A percentile compares a stretch with the other conserved stretches of the same genome.
Conservation (phyloP, 2,329 filamentous ascomycete species). For the Blastomyces silverae region DNA sequence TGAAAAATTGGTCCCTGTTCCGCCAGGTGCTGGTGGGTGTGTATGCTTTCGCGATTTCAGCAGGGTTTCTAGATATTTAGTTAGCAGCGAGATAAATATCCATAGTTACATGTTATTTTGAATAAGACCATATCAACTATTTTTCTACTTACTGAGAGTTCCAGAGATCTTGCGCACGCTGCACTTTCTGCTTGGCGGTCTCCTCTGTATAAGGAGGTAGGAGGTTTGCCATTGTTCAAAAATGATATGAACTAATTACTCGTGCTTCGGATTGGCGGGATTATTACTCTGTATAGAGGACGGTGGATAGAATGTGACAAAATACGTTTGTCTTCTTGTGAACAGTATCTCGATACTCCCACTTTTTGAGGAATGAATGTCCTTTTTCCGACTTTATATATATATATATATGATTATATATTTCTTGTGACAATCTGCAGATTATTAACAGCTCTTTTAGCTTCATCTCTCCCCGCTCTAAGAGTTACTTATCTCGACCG, state of each 20-base stretch:
- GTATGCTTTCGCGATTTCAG: slow-evolving; percentile 62
- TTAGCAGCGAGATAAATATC: neutral
- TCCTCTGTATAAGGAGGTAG: slow-evolving; percentile 67
- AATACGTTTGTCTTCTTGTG: neutral
- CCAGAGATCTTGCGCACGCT: slow-evolving; percentile 76
- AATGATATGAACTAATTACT: neutral
- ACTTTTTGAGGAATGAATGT: too few species aligned
- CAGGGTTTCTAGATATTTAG: slow-evolving; percentile 51
- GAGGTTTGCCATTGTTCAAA: neutral
- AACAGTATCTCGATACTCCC: neutral
- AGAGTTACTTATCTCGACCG: too few species aligned
- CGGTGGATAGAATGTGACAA: neutral
- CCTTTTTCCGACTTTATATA: too few species aligned
- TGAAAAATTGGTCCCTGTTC: slow-evolving; percentile 64
- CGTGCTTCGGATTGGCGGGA: neutral
- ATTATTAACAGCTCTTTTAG: neutral
- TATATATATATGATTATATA: too few species aligned
- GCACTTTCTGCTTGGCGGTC: slow-evolving; percentile 68
- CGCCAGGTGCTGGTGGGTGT: slow-evolving; percentile 73
- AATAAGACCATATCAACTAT: slow-evolving; percentile 6
- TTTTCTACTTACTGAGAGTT: slow-evolving; percentile 57
- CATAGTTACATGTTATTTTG: neutral
- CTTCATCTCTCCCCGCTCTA: too few species aligned
- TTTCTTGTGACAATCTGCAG: neutral
- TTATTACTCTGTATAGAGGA: too few species aligned